phyloP scores from a whole-genome alignment of 306 rosid species.

The Pueraria montana region DNA sequence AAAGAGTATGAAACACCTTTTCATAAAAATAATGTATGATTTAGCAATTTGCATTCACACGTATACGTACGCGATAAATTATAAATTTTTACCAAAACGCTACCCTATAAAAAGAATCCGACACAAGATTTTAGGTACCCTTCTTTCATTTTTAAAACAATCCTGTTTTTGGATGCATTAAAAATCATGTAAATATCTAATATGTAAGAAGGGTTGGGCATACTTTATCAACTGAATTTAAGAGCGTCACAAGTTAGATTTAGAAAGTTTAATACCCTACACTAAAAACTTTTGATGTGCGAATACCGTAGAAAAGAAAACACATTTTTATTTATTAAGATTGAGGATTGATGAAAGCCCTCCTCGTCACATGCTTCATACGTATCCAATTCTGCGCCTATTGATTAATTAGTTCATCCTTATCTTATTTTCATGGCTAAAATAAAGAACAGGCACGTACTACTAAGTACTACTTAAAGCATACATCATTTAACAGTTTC shows the following conservation, averaged over 20 bases:
- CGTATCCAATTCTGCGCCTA: background rate
- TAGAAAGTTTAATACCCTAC: background rate
- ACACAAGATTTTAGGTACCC: background rate
- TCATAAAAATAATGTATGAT: background rate
- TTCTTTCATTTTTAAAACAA: background rate
- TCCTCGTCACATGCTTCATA: background rate
- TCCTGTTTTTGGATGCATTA: background rate
- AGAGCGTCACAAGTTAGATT: conserved; percentile 5
- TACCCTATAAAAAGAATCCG: background rate
- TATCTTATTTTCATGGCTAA: background rate
- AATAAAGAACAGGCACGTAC: background rate
- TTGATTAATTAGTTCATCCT: background rate
- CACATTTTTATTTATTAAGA: background rate
- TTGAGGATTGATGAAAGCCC: background rate
- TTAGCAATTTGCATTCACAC: background rate
- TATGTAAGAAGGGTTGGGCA: too few relatives aligned
- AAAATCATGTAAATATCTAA: background rate
- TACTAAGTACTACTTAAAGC: background rate
- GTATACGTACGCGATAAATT: background rate
- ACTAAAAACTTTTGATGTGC: background rate
- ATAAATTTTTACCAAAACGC: background rate
- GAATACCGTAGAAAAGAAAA: background rate
- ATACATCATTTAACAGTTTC: background rate
- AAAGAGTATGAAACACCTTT: background rate
- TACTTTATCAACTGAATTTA: conserved; percentile 5